Evolutionary conservation across 2,329 filamentous ascomycete genomes (phyloP), one percentile per base, ranked within the genome.

Genomic region (Fusarium aywerte): DNA sequence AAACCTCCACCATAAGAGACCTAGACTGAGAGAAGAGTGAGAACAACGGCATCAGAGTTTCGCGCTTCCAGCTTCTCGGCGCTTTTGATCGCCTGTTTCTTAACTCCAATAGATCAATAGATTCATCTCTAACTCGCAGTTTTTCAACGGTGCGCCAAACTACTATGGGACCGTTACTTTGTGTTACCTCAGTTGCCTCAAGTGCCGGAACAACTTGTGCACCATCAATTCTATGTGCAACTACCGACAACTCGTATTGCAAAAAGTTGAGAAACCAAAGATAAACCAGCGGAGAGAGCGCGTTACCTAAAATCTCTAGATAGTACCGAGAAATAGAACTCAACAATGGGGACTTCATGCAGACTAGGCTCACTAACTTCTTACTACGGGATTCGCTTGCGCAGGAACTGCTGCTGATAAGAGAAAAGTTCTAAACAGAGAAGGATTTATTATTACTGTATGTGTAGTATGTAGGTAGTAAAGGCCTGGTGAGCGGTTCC

Each of bases 201-300:
- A 68, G 56, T 66, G 48, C 52, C 56, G 48, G 65, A 62, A 68
- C 36, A 68, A 57, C 52, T 51, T 62, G 60, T 62, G 51, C 40
- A 62, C 61, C 51, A 66, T 27, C 52, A 62, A 44, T 66, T 53
- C 42, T 45, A 31, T 60, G 61, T 70, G 62, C 56, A 71, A 71
- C 69, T 70, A 61, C 69, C 50, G 57, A 70, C 33, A 60, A 68
- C 70, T 70, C 67, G 58, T 71, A 68, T 68, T 55, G 40, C 61
- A 43, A 47, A 40, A 66, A 39, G 65, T 68, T 68, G 65, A 62
- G 60, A 61, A 68, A 68, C 65, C 65, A 65, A 50, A 61, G 44
- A 20, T 45, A 58, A n/a, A 59, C 44, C 47, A 56, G 31, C 43
- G 23, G 38, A 18, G 45, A 25, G 21, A 38, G 32, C 23, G 45